Conservation (phyloP, 345 rosid species). For the Euclidium syriacum region DNA sequence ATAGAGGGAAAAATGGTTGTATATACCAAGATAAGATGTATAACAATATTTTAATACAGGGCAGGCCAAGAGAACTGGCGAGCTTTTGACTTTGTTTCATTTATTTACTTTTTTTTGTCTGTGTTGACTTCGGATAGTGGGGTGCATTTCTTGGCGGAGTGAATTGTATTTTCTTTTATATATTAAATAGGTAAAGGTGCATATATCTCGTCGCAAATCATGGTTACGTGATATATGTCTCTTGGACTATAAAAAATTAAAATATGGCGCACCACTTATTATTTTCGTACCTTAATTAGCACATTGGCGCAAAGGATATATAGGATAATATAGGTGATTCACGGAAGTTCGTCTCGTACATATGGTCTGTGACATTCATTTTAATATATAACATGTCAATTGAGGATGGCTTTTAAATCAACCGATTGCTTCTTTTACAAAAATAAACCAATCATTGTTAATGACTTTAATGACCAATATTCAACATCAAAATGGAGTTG, state of each 20-base stretch:
- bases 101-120: background rate
- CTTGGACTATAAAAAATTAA: background rate
- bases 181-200: background rate
- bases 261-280: conserved; percentile 5
- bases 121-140: conserved; percentile 34
- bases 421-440: conserved; percentile 13
- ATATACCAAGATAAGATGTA: conserved; percentile 4
- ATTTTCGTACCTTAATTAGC: background rate
- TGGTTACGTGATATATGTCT: conserved; percentile 22
- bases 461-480: background rate
- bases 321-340: too few relatives aligned
- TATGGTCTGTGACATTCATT: conserved; percentile 12
- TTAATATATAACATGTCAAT: conserved; percentile 1
- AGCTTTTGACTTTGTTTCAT: conserved; percentile 20
- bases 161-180: background rate
- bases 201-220: conserved; percentile 29
- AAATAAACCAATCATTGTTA: background rate
- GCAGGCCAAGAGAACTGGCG: background rate
- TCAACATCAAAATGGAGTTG: conserved; percentile 1
- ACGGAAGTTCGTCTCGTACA: conserved; percentile 21
- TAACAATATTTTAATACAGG: background rate
- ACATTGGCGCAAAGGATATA: conserved; percentile 23
- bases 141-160: conserved; percentile 26
- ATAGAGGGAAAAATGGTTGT: conserved; percentile 23
- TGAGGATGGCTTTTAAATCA: background rate